Conservation (phyloP, 805 yeast species). For the Candida vartiovaarae region DNA sequence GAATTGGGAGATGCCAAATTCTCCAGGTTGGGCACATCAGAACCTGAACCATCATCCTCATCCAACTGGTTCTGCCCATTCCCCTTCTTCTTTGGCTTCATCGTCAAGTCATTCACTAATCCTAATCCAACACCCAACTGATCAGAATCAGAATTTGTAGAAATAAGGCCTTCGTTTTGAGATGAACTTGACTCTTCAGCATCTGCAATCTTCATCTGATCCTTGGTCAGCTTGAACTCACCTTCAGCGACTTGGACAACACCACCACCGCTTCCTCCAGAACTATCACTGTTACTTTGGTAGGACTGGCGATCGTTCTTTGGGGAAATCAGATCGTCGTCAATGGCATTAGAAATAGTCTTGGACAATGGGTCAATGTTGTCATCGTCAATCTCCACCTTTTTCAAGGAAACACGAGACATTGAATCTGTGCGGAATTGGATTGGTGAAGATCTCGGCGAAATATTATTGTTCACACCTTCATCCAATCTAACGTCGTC, state of each 20-base stretch:
- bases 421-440: conserved; percentile 17
- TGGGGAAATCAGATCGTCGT: too few relatives aligned
- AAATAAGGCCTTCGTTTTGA: conserved; percentile 14
- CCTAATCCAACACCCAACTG: conserved; percentile 23
- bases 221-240: conserved; percentile 9
- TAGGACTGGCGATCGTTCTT: too few relatives aligned
- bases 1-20: conserved; percentile 49
- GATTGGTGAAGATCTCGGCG: conserved; percentile 3
- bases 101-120: conserved; percentile 11
- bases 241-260: conserved; percentile 19
- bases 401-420: conserved; percentile 7
- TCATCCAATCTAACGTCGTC: conserved; percentile 2
- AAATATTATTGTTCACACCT: background rate
- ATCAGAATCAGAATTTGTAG: conserved; percentile 21
- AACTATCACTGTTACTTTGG: too few relatives aligned
- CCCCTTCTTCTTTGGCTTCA: conserved; percentile 19
- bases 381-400: conserved; percentile 10
- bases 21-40: conserved; percentile 30
- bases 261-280: background rate
- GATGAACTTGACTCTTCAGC: conserved; percentile 8
- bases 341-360: background rate
- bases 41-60: conserved; percentile 19
- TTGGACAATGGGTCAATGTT: conserved; percentile 13
- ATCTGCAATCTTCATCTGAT: background rate
- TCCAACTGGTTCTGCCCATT: background rate